phyloP scores from a whole-genome alignment of 352 stramenopile species.

The Globisporangium iwayamae region DNA sequence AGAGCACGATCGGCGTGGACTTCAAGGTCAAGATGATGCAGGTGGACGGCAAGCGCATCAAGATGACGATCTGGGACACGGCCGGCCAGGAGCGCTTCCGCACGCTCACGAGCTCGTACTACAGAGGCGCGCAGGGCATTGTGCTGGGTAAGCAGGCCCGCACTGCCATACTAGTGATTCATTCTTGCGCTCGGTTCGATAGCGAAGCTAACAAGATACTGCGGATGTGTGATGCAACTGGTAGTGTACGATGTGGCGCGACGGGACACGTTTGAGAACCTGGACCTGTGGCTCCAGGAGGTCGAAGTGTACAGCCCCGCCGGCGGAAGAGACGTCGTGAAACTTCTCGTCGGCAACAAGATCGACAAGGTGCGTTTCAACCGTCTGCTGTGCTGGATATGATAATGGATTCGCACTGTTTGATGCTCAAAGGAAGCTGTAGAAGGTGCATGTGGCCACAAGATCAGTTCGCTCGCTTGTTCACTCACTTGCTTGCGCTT shows the following conservation, averaged over 20 bases:
- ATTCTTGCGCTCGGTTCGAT: background rate
- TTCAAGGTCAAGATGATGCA: conserved; percentile 99
- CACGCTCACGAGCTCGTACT: conserved; percentile 97
- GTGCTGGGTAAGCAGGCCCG: conserved; percentile 78
- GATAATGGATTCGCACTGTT: no score
- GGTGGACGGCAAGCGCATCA: conserved; percentile 94
- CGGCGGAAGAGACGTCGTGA: conserved; percentile 94
- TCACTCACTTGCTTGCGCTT: background rate
- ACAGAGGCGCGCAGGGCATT: conserved; percentile 96
- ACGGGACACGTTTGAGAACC: conserved; percentile 97
- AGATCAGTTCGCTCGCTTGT: no score
- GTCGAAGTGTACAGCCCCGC: conserved; percentile 96
- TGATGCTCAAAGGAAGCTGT: no score
- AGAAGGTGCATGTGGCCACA: no score
- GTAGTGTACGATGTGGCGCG: conserved; percentile 96
- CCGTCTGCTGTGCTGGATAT: no score
- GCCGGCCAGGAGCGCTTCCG: conserved; percentile 97
- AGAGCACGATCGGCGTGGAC: conserved; percentile 97
- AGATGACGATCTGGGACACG: conserved; percentile 99
- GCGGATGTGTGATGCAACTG: background rate
- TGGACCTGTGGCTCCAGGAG: conserved; percentile 97
- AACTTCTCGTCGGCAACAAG: conserved; percentile 98
- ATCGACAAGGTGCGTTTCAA: conserved; percentile 71
- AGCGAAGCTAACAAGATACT: background rate
- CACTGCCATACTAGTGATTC: background rate